phyloP scores from a whole-genome alignment of 75 land plant species.

The Sequoia sempervirens region DNA sequence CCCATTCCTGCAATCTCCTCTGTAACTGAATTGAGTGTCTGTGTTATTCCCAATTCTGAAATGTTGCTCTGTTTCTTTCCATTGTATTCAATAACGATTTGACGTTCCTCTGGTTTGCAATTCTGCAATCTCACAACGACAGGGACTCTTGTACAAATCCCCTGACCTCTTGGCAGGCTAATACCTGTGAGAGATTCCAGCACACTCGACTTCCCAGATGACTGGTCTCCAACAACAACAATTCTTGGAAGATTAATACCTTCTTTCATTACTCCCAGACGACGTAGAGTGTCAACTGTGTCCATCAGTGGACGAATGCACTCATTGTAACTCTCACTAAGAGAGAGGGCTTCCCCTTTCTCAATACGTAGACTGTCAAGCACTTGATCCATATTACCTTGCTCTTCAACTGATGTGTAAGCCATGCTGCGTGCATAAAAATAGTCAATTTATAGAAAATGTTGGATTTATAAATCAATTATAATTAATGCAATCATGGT shows the following conservation, averaged over 20 bases:
- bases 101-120: background rate
- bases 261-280: constrained; percentile 36
- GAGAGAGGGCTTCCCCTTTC: no score
- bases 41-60: constrained; percentile 27
- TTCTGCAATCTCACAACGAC: constrained; percentile 42
- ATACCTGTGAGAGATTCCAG: constrained; percentile 59
- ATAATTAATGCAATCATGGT: no score
- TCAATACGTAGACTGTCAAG: no score
- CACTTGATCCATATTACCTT: no score
- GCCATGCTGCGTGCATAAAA: no score
- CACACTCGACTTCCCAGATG: constrained; percentile 54
- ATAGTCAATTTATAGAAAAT: no score
- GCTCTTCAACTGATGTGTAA: no score
- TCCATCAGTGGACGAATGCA: constrained; percentile 47
- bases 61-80: background rate
- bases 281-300: constrained; percentile 44
- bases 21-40: constrained; percentile 27
- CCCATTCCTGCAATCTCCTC: constrained; percentile 35
- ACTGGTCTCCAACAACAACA: constrained; percentile 65
- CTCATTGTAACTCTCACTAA: constrained; percentile 16
- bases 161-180: constrained; percentile 48
- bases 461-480: no score
- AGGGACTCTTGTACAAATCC: constrained; percentile 60
- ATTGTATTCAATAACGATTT: constrained; percentile 17
- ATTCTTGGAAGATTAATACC: constrained; percentile 62